phyloP scores from a whole-genome alignment of 2,329 filamentous ascomycete species.

The Alternaria ventricosa region DNA sequence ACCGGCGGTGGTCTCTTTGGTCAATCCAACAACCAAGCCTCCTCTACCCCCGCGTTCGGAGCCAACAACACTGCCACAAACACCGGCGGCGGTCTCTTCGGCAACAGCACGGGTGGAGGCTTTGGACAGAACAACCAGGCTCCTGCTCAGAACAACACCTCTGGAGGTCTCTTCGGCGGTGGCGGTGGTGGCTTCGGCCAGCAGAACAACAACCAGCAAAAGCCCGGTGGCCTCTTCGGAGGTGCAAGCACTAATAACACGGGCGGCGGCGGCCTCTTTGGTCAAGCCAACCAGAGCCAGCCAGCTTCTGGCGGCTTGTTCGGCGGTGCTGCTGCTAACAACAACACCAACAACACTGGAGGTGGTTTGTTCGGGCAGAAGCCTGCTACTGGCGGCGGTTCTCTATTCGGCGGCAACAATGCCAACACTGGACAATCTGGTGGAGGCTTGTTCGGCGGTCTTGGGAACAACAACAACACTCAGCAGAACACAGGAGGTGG shows the following conservation, averaged over 20 bases:
- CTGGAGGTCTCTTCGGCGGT: conserved; percentile 53
- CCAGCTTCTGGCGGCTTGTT: conserved; percentile 50
- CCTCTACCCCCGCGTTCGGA: conserved; percentile 38
- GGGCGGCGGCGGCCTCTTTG: conserved; percentile 60
- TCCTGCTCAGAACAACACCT: conserved; percentile 29
- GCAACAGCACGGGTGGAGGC: conserved; percentile 30
- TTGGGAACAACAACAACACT: conserved; percentile 41
- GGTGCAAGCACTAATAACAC: conserved; percentile 37
- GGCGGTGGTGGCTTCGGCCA: conserved; percentile 45
- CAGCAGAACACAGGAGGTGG: conserved; percentile 41
- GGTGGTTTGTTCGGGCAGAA: conserved; percentile 52
- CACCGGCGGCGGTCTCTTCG: conserved; percentile 39
- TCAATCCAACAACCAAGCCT: conserved; percentile 33
- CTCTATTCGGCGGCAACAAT: conserved; percentile 40
- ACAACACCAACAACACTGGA: conserved; percentile 38
- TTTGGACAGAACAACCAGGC: conserved; percentile 44
- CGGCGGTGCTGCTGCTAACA: conserved; percentile 56
- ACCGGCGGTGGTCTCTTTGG: conserved; percentile 47
- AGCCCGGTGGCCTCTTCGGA: conserved; percentile 50
- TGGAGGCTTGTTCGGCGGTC: conserved; percentile 45
- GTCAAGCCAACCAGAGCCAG: conserved; percentile 41
- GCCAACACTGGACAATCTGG: conserved; percentile 25
- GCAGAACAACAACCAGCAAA: conserved; percentile 45
- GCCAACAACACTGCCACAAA: conserved; percentile 32
- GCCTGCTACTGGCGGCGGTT: conserved; percentile 23